phyloP scores from a whole-genome alignment of 176 grass and related monocot genomes.

The Triticum urartu region DNA sequence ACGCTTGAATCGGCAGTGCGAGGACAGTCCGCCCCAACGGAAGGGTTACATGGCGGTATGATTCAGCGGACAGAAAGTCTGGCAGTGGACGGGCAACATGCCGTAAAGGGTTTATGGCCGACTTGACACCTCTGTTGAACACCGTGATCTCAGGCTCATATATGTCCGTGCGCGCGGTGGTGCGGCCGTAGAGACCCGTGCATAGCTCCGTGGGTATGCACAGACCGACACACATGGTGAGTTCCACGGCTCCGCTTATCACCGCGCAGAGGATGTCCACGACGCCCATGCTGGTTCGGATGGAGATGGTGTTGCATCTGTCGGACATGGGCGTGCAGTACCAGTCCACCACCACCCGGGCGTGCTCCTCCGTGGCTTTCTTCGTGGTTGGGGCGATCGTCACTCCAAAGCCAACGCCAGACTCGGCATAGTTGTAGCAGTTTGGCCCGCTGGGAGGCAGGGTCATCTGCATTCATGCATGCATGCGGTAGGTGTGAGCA shows the following conservation, averaged over 20 bases:
- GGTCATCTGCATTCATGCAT: too few relatives aligned
- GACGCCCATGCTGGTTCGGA: background rate
- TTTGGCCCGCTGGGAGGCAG: too few relatives aligned
- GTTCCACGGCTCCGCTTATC: background rate
- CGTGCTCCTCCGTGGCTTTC: too few relatives aligned
- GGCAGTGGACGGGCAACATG: background rate
- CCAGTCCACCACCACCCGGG: too few relatives aligned
- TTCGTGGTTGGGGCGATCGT: too few relatives aligned
- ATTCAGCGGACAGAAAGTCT: background rate
- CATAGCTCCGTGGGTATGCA: background rate
- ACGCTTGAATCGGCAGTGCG: too few relatives aligned
- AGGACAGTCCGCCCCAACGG: too few relatives aligned
- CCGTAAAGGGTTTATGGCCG: background rate
- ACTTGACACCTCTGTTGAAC: background rate
- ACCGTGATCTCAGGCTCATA: background rate
- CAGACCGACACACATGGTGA: background rate
- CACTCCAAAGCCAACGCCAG: too few relatives aligned
- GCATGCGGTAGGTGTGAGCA: too few relatives aligned
- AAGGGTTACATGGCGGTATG: background rate
- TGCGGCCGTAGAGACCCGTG: background rate
- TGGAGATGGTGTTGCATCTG: background rate
- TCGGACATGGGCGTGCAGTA: too few relatives aligned
- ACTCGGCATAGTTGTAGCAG: too few relatives aligned
- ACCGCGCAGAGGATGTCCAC: background rate
- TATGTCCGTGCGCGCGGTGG: background rate